Base-by-base conservation (phyloP, 164 flowering plant species). In the Aristolochia californica region DNA sequence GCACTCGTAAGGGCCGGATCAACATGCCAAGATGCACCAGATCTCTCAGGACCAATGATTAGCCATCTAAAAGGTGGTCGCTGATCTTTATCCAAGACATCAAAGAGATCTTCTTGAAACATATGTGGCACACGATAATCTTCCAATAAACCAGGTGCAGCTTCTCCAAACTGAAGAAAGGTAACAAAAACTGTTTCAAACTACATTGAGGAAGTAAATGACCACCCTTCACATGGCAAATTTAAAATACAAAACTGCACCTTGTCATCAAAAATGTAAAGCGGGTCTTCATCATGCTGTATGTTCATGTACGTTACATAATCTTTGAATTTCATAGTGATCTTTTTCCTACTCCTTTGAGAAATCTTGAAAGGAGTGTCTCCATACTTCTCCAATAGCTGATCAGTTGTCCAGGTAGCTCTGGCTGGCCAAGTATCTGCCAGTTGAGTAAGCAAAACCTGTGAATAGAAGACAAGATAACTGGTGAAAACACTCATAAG, bases 11-110 rank as follows among this genome's bases (percentile, higher is more conserved):
- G 97, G 56, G 86, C 88, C 44, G 98, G 98, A 79, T 93, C 98
- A 63, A 89, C 88, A 79, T 93, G 98, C 98, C 98, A 93, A 15
- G 98, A 93, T 23, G 98, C 96, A 75, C 98, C 98, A 59, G 98
- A 93, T 63, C 98, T 88, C 75, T 89, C 88, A 48, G 98, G 98
- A 45, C 98, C 98, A 75, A 89, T 79, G 49, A 93, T 85, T 63
- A 93, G 77, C 98, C 98, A 93, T 75, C 98, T 81, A 68, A 68
- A 93, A 40, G 95, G 76, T 40, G 98, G 98, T 7, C 97, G 77
- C 53, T 81, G 66, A 48, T 88, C 91, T 59, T 49, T 66, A 62
- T 81, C 83, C 59, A 93, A 71, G 30, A 85, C 78, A 70, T 87
- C 94, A 66, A 89, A 87, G 45, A 70, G 71, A 70, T 93, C 97